Percentiles rank a stretch among this genome's conserved stretches.
These are phyloP conservation scores for Przewalskia tangutica DNA, from an alignment of 257 asterid genomes.

Conservation along the genomic window DNA sequence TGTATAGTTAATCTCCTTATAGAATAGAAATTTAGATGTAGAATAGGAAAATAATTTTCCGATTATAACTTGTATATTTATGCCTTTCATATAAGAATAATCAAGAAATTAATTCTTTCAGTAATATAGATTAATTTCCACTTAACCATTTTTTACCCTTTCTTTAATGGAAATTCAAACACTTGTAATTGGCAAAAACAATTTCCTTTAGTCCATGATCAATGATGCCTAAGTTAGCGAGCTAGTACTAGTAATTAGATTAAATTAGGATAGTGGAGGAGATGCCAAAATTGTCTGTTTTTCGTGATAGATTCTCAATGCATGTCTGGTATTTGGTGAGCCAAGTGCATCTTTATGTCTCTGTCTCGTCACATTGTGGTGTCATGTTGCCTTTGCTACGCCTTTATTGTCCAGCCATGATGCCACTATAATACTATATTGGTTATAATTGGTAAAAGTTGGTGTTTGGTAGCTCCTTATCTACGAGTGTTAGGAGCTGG, in stretches of 20 bases:
- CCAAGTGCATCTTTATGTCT: neutral
- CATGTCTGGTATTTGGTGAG: neutral
- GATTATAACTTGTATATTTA: too few relatives aligned
- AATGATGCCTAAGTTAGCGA: neutral
- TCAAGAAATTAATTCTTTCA: too few relatives aligned
- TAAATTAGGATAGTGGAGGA: neutral
- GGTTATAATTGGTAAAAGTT: neutral
- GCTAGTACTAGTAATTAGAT: neutral
- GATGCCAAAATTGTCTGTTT: neutral
- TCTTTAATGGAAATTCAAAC: too few relatives aligned
- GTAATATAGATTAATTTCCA: neutral
- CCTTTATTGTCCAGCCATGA: neutral
- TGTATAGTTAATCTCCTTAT: too few relatives aligned
- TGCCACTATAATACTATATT: neutral
- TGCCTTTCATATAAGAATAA: too few relatives aligned
- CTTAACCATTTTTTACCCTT: neutral
- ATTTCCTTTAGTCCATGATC: too few relatives aligned
- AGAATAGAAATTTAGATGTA: too few relatives aligned
- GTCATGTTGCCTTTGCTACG: neutral
- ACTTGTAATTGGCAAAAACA: too few relatives aligned
- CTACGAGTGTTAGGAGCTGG: too few relatives aligned
- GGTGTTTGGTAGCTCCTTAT: neutral
- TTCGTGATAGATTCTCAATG: neutral
- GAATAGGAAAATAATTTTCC: too few relatives aligned
- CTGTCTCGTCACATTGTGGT: neutral